Evolutionary conservation across 805 yeast genomes (phyloP), one percentile per base, ranked within the genome.

Genomic region (Starmerella sp.): DNA sequence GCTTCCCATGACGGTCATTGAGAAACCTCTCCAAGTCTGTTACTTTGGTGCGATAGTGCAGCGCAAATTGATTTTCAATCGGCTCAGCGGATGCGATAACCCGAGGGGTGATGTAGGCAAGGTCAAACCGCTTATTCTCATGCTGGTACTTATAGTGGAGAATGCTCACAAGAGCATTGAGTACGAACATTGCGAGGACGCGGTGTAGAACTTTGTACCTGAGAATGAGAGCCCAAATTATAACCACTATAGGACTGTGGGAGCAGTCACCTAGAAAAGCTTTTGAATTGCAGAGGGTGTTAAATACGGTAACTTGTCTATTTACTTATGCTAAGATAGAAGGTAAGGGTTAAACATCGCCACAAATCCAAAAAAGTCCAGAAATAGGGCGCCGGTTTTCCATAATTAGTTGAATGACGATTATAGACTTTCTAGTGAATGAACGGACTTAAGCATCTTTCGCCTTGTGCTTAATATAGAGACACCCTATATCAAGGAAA

Each of bases 81-180:
- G 96, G 96, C 61, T 83, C 86, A 0, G 96, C 81, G 48, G 86
- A 78, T 3, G 85, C 95, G 22, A 86, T 77, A 14, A 90, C 54
- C 55, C 77, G 76, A 0, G 81, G 76, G 0, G 83, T 75, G 32
- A 89, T 76, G 60, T 84, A 83, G 0, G 89, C 76, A 39, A 88
- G 68, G 64, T 89, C 95, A 8, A 84, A 66, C 9, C 36, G 32
- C 6, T 46, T 13, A 15, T 49, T 46, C 1, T 54, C 34, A 37
- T 46, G 15, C 1, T 28, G 31, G 7, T 34, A 37, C 28, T 55
- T 55, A 30, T 48, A 51, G 43, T 55, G 60, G 28, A 55, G 32
- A 11, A 42, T 1, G n/a, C 58, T 53, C 14, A 57, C 48, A 1
- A 50, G 13, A 6, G 10, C 13, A 28, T 44, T 43, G 11, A 44